phyloP scores from a whole-genome alignment of 2,329 filamentous ascomycete genomes.

The Nigrograna mackinnonii region DNA sequence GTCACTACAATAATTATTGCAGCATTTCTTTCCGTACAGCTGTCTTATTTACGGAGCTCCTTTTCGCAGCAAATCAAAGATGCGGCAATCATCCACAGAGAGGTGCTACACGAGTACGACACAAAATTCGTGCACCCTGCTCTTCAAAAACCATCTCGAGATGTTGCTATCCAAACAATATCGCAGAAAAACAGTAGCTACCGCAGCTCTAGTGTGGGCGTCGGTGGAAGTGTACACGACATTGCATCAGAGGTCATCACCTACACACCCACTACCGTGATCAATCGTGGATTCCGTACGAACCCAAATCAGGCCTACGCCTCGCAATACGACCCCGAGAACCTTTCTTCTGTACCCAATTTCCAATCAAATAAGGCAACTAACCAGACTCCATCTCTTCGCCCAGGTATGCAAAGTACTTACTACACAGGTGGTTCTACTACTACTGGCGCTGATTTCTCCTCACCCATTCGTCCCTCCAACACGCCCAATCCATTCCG shows the following conservation, averaged over 20 bases:
- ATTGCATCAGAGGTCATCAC: constrained; percentile 59
- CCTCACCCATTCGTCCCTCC: constrained; percentile 50
- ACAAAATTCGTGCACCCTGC: constrained; percentile 92
- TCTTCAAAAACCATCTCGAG: constrained; percentile 77
- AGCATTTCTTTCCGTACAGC: constrained; percentile 73
- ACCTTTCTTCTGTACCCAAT: constrained; percentile 22
- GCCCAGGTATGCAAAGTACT: constrained; percentile 26
- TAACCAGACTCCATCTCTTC: constrained; percentile 28
- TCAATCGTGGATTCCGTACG: constrained; percentile 78
- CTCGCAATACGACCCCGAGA: constrained; percentile 72
- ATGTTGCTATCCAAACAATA: constrained; percentile 78
- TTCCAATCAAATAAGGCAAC: constrained; percentile 14
- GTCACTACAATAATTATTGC: constrained; percentile 81
- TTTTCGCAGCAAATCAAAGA: constrained; percentile 89
- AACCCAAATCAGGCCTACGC: constrained; percentile 83
- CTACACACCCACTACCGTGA: constrained; percentile 63
- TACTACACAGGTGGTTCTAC: constrained; percentile 43
- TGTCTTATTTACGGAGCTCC: constrained; percentile 71
- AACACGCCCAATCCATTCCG: constrained; percentile 53
- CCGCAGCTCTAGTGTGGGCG: constrained; percentile 41
- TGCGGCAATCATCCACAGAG: constrained; percentile 79
- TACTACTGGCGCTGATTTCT: constrained; percentile 44
- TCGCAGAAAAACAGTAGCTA: constrained; percentile 22
- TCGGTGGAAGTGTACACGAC: constrained; percentile 44
- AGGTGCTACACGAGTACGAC: constrained; percentile 95